Evolutionary conservation across 495 filamentous ascomycete genomes (phyloP).

Genomic region (Cladorrhinum samala): DNA sequence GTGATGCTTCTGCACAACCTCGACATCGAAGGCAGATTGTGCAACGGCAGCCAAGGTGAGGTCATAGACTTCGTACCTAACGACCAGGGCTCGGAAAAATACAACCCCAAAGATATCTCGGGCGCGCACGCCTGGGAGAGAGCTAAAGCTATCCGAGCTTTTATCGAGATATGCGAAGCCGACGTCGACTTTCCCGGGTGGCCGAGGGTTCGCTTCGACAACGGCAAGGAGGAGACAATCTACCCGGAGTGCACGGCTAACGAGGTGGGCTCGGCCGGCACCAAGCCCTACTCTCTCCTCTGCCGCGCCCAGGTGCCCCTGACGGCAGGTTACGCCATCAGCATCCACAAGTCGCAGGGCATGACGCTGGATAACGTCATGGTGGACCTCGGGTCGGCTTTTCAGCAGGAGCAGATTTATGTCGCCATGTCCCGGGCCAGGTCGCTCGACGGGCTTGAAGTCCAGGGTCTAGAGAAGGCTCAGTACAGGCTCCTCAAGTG

Average conservation of each 20-base stretch:
- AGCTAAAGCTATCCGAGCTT: neutral
- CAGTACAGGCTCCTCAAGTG: too few species aligned
- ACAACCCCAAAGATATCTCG: neutral
- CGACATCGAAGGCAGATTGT: neutral
- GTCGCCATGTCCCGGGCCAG: neutral
- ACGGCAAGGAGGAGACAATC: neutral
- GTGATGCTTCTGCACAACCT: neutral
- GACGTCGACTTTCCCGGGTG: neutral
- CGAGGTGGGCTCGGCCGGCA: neutral
- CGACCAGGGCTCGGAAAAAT: neutral
- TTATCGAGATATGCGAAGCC: neutral
- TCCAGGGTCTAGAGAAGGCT: neutral
- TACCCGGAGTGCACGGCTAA: neutral
- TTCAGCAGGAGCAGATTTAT: neutral
- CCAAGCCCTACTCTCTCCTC: neutral
- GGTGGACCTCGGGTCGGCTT: conserved; percentile 53
- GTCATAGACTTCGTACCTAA: neutral
- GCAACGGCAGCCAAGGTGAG: neutral
- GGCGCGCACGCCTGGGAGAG: neutral
- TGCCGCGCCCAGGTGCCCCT: conserved; percentile 58
- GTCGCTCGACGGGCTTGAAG: neutral
- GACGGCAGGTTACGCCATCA: conserved; percentile 84
- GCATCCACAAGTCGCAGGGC: conserved; percentile 90
- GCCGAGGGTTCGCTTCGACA: neutral
- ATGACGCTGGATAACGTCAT: conserved; percentile 88